Evolutionary conservation across 2,329 filamentous ascomycete species (phyloP).

Genomic region (Curvularia sp.): DNA sequence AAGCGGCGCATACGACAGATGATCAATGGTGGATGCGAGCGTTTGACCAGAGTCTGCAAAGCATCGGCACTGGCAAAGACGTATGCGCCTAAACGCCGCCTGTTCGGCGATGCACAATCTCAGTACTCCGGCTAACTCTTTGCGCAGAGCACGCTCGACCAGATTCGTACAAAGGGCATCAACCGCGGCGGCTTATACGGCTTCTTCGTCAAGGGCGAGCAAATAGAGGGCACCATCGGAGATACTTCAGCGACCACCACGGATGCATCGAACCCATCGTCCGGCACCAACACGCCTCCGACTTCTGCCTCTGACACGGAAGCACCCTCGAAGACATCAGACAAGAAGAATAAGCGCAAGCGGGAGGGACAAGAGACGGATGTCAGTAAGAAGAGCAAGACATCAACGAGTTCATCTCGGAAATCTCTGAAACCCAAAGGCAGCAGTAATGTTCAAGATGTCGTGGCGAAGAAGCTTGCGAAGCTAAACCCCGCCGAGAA

Average conservation of each 20-base stretch:
- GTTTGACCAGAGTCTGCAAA: constrained; percentile 88
- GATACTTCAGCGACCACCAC: constrained; percentile 32
- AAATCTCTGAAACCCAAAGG: constrained; percentile 7
- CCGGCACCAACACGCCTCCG: constrained; percentile 38
- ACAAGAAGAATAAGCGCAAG: constrained; percentile 43
- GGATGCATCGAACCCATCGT: constrained; percentile 27
- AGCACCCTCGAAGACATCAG: constrained; percentile 15
- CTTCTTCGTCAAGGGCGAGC: constrained; percentile 83
- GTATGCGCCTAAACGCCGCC: constrained; percentile 16
- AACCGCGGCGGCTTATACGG: constrained; percentile 72
- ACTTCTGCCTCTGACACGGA: constrained; percentile 39
- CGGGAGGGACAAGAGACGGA: constrained; percentile 19
- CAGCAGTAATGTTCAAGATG: constrained; percentile 13
- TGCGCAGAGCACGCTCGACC: constrained; percentile 63
- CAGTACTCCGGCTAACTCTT: constrained; percentile 30
- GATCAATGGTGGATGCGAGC: constrained; percentile 98
- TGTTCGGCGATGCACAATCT: not conserved
- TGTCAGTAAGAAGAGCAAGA: constrained; percentile 28
- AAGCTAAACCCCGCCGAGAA: constrained; percentile 40
- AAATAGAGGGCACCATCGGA: constrained; percentile 73
- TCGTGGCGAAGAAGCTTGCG: constrained; percentile 36
- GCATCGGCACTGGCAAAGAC: constrained; percentile 53
- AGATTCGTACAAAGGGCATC: constrained; percentile 57
- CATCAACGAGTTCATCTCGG: constrained; percentile 13
- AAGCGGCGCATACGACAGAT: constrained; percentile 58